Percentiles rank a stretch among this genome's conserved stretches.
These are phyloP conservation scores for Aureoboletus auriporus DNA, from an alignment of 768 basidiomycete species.

Conservation along the genomic window DNA sequence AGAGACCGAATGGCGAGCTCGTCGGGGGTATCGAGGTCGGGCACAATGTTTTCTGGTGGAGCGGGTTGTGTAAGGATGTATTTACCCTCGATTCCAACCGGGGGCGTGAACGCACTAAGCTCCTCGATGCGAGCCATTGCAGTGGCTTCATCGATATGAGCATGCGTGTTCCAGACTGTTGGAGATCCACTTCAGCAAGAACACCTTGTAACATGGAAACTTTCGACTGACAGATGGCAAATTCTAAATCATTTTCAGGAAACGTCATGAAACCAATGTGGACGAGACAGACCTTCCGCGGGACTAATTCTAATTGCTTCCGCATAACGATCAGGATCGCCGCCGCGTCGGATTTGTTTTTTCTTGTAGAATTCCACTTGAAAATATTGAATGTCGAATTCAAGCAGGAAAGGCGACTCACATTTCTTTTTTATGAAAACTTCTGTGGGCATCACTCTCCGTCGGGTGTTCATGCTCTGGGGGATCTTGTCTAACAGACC, in stretches of 20 bases:
- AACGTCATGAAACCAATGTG: background rate
- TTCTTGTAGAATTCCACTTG: slow-evolving; percentile 72
- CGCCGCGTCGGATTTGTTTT: slow-evolving; percentile 56
- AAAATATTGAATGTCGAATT: background rate
- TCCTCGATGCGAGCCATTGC: slow-evolving; percentile 60
- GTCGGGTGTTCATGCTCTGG: slow-evolving; percentile 52
- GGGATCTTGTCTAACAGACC: slow-evolving; percentile 61
- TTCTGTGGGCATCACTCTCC: slow-evolving; percentile 71
- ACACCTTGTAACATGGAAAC: background rate
- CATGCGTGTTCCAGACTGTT: slow-evolving; percentile 76
- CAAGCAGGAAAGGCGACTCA: slow-evolving; percentile 30
- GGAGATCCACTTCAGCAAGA: slow-evolving; percentile 3
- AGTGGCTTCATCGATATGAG: slow-evolving; percentile 49
- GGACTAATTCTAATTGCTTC: slow-evolving; percentile 61
- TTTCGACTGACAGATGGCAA: slow-evolving; percentile 59
- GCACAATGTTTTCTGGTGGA: background rate
- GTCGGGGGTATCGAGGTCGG: slow-evolving; percentile 63
- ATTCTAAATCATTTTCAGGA: slow-evolving; percentile 39
- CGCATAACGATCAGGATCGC: slow-evolving; percentile 47
- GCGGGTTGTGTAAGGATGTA: slow-evolving; percentile 14
- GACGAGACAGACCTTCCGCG: slow-evolving; percentile 55
- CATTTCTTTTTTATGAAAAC: slow-evolving; percentile 75
- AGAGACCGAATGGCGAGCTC: slow-evolving; percentile 67
- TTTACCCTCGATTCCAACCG: slow-evolving; percentile 30
- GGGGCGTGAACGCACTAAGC: slow-evolving; percentile 47